These are phyloP conservation scores for Candida chilensis DNA, from an alignment of 805 yeast species.

Conservation along the genomic window DNA sequence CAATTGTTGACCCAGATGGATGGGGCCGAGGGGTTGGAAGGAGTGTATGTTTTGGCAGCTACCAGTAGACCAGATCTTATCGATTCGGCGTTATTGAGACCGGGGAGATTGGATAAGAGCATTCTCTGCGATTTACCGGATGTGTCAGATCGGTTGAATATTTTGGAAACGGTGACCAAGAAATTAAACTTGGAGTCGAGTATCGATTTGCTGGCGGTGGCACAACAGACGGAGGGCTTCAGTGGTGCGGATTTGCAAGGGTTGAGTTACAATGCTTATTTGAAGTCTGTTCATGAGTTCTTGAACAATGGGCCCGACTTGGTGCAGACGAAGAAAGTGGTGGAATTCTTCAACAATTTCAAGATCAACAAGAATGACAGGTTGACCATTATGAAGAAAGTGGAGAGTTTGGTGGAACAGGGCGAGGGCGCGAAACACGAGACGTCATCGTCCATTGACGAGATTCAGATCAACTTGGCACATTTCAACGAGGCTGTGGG, in stretches of 20 bases:
- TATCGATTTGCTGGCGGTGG: conserved; percentile 47
- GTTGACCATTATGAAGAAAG: conserved; percentile 5
- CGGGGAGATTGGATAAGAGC: conserved; percentile 92
- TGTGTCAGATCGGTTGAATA: conserved; percentile 62
- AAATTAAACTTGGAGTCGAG: conserved; percentile 50
- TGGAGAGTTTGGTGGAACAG: conserved; percentile 6
- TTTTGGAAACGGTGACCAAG: conserved; percentile 45
- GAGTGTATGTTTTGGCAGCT: conserved; percentile 94
- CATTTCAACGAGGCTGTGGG: conserved; percentile 55
- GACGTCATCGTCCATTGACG: no score
- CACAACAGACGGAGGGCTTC: conserved; percentile 59
- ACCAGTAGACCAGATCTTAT: conserved; percentile 93
- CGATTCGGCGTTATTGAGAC: conserved; percentile 89
- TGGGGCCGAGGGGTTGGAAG: conserved; percentile 97
- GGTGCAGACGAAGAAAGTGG: conserved; percentile 9
- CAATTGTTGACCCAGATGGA: conserved; percentile 98
- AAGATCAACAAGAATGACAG: conserved; percentile 4
- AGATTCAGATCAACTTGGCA: conserved; percentile 35
- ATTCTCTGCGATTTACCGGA: conserved; percentile 85
- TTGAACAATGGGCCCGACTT: conserved; percentile 34
- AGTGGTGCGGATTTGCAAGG: conserved; percentile 97
- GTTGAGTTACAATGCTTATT: conserved; percentile 80
- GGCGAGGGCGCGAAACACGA: conserved; percentile 5
- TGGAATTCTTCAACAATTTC: conserved; percentile 11
- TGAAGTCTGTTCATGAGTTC: conserved; percentile 72